A percentile compares a stretch with the other conserved stretches of the same genome.
These are phyloP conservation scores for Helichrysum umbraculigerum DNA, from an alignment of 129 eudicot species.

Conservation along the genomic window DNA sequence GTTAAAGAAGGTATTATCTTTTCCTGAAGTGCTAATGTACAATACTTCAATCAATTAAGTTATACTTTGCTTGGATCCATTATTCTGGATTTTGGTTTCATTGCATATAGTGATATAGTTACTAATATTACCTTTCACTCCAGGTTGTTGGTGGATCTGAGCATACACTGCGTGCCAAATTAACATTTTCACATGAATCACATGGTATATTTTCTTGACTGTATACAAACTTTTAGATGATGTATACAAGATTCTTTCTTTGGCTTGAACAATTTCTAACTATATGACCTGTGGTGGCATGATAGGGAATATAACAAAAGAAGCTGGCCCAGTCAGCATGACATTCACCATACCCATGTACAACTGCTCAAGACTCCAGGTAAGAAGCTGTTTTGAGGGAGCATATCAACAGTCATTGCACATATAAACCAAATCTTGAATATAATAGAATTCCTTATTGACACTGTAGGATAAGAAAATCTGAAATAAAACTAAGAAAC, in stretches of 20 bases:
- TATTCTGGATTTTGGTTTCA: not conserved
- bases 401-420: conserved; percentile 10
- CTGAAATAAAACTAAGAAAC: not conserved
- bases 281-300: conserved; percentile 7
- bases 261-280: not conserved
- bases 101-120: conserved; percentile 11
- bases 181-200: conserved; percentile 86
- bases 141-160: conserved; percentile 99
- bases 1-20: conserved; percentile 66
- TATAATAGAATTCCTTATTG: not conserved
- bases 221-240: not conserved
- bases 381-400: conserved; percentile 25
- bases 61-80: not conserved
- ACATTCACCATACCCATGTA: conserved; percentile 96
- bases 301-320: conserved; percentile 88
- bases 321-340: conserved; percentile 84
- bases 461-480: not conserved
- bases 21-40: conserved; percentile 1
- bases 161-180: conserved; percentile 91
- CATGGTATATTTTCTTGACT: conserved; percentile 59
- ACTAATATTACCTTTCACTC: conserved; percentile 24
- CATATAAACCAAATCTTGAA: not conserved
- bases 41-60: not conserved
- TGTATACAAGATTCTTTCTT: not conserved
- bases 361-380: conserved; percentile 92